Evolutionary conservation across 2,329 filamentous ascomycete genomes (phyloP).

Genomic region (Fusarium clavum): DNA sequence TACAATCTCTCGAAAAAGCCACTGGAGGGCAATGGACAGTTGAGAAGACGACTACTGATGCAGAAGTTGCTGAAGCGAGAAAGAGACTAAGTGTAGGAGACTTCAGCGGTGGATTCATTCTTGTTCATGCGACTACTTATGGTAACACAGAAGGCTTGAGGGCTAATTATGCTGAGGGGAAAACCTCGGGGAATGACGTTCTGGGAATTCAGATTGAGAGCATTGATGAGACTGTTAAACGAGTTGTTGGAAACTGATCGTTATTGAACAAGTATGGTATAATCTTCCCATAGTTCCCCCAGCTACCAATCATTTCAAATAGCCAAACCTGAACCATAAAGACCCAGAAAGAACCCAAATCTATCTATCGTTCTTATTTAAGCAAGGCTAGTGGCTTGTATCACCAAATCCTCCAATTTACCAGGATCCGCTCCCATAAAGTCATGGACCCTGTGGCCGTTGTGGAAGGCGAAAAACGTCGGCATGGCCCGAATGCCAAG

Average conservation of each 20-base stretch:
- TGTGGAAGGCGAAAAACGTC: no score
- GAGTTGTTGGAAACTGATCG: not conserved
- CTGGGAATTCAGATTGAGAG: not conserved
- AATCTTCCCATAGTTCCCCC: no score
- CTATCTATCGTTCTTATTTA: rapidly evolving
- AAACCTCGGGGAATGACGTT: not conserved
- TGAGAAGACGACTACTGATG: not conserved
- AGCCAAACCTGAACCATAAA: no score
- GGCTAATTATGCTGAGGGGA: not conserved
- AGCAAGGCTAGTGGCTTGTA: no score
- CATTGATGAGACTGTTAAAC: not conserved
- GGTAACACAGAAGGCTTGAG: not conserved
- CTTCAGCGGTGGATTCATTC: not conserved
- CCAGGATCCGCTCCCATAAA: no score
- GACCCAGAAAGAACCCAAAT: no score
- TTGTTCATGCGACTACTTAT: not conserved
- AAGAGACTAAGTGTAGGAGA: not conserved
- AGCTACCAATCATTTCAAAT: no score
- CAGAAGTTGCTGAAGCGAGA: not conserved
- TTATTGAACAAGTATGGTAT: no score
- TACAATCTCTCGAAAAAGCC: not conserved
- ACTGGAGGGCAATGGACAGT: not conserved
- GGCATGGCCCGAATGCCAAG: no score
- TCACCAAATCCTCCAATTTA: no score
- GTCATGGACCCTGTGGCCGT: no score